phyloP scores from a whole-genome alignment of 139 green algal species.

The Volvox reticuliferus region DNA sequence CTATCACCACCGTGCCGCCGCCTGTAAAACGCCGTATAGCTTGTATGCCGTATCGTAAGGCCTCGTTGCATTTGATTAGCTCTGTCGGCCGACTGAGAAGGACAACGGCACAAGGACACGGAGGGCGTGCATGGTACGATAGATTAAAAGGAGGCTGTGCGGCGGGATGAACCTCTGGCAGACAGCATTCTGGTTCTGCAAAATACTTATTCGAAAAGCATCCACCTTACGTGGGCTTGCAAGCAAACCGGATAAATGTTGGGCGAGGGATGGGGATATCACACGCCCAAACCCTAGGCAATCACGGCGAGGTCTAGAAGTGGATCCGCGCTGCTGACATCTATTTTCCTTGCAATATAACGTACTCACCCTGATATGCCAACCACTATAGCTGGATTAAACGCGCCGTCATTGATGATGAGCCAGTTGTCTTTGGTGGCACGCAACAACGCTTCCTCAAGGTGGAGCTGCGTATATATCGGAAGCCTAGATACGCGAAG shows the following conservation, averaged over 20 bases:
- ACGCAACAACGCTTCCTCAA: constrained; percentile 92
- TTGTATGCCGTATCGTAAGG: constrained; percentile 57
- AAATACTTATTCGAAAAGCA: no score
- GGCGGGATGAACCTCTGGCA: no score
- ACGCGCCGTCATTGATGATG: constrained; percentile 88
- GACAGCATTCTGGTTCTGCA: no score
- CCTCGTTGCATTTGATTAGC: constrained; percentile 73
- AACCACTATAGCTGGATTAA: constrained; percentile 84
- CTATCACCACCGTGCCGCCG: constrained; percentile 97
- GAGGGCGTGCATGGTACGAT: not conserved
- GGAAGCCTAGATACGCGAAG: constrained; percentile 70
- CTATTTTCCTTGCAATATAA: no score
- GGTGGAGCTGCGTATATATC: constrained; percentile 81
- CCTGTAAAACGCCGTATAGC: constrained; percentile 94
- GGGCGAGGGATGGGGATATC: no score
- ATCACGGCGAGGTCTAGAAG: no score
- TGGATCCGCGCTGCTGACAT: no score
- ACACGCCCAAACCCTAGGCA: no score
- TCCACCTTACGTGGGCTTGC: no score
- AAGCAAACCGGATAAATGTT: no score
- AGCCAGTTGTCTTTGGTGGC: constrained; percentile 84
- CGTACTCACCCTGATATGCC: constrained; percentile 92
- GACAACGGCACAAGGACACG: not conserved
- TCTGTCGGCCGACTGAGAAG: constrained; percentile 17
- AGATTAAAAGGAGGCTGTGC: no score